These are phyloP conservation scores for Willaertia magna DNA, from an alignment of 208 protist species.

Conservation along the genomic window DNA sequence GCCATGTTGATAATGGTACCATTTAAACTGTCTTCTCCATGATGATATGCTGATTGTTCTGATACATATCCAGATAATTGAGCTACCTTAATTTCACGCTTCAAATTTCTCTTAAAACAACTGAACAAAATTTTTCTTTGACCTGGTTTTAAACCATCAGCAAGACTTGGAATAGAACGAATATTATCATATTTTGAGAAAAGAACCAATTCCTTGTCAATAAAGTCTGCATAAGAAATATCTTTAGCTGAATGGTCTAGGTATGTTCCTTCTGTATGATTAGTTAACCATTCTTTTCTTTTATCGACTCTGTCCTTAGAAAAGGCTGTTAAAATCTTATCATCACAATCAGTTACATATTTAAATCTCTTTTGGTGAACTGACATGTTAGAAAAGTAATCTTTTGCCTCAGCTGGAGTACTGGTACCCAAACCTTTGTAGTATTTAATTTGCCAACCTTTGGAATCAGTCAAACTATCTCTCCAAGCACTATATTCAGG, in stretches of 20 bases:
- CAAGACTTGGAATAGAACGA: constrained; percentile 69
- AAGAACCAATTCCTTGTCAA: constrained; percentile 98
- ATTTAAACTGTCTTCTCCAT: constrained; percentile 94
- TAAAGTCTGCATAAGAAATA: constrained; percentile 88
- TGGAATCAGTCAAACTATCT: constrained; percentile 42
- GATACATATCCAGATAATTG: constrained; percentile 98
- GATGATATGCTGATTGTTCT: constrained; percentile 98
- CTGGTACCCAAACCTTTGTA: constrained; percentile 99
- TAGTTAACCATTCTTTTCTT: constrained; percentile 94
- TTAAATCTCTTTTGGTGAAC: constrained; percentile 91
- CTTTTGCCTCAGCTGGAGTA: constrained; percentile 87
- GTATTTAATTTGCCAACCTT: constrained; percentile 96
- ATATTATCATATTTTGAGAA: constrained; percentile 94
- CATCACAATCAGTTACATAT: constrained; percentile 47
- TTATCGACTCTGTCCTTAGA: constrained; percentile 90
- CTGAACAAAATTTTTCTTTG: constrained; percentile 98
- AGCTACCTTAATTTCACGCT: constrained; percentile 95
- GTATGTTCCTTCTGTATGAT: constrained; percentile 65
- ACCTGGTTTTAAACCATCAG: constrained; percentile 99
- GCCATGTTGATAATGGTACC: constrained; percentile 97
- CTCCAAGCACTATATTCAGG: constrained; percentile 96
- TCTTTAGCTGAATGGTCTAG: constrained; percentile 73
- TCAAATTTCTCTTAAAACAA: constrained; percentile 98
- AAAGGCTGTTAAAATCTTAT: constrained; percentile 95
- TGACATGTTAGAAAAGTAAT: constrained; percentile 97